Evolutionary conservation across 2,329 filamentous ascomycete species (phyloP).

Genomic region (Fusarium multiceps): DNA sequence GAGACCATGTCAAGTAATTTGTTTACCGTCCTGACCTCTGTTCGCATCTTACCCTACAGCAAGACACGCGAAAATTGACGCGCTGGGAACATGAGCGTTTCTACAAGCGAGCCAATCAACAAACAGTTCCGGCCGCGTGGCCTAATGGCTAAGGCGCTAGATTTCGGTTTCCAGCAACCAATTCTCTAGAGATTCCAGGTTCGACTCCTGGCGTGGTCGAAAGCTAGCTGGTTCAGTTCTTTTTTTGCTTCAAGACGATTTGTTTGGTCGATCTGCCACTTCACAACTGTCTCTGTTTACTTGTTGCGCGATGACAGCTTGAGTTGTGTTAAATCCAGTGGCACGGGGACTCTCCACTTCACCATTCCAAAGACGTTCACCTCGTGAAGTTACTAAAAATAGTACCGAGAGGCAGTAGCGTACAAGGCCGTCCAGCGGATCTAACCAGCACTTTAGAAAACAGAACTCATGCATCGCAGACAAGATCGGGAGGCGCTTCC

Average conservation of each 20-base stretch:
- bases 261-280: too few relatives aligned
- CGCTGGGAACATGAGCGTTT: accelerated
- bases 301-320: background rate
- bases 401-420: background rate
- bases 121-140: slow-evolving; percentile 20
- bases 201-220: slow-evolving; percentile 31
- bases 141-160: slow-evolving; percentile 35
- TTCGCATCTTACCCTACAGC: background rate
- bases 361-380: background rate
- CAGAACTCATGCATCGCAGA: background rate
- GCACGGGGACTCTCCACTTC: too few relatives aligned
- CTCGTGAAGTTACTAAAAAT: background rate
- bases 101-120: background rate
- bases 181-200: slow-evolving; percentile 33
- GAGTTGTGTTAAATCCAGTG: background rate
- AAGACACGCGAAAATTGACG: accelerated
- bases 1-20: background rate
- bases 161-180: slow-evolving; percentile 13
- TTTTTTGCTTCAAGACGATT: background rate
- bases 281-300: too few relatives aligned
- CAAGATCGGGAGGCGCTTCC: accelerated
- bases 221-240: too few relatives aligned
- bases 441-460: too few relatives aligned
- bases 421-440: background rate
- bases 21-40: too few relatives aligned